Percentiles rank a stretch among this genome's conserved stretches.
phyloP scores from a whole-genome alignment of 768 basidiomycete species.

The Trametes coccinea region DNA sequence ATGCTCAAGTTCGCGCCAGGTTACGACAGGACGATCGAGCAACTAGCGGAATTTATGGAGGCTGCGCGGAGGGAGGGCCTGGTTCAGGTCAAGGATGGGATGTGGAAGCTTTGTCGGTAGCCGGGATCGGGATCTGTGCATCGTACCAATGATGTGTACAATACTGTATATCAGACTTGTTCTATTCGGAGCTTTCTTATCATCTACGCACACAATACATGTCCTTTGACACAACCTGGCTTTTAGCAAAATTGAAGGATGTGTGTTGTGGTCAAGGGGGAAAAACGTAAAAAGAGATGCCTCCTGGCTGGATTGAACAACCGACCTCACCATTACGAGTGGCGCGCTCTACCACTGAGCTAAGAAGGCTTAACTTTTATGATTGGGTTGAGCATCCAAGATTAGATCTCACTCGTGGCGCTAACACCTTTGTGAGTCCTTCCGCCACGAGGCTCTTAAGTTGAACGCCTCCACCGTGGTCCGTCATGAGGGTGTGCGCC shows the following conservation, averaged over 20 bases:
- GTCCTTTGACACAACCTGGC: too few species aligned
- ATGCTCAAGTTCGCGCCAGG: constrained; percentile 85
- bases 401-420: too few species aligned
- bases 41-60: constrained; percentile 79
- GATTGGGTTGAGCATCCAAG: background rate
- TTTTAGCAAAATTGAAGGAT: too few species aligned
- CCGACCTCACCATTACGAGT: constrained; percentile 51
- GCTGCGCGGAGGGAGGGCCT: constrained; percentile 76
- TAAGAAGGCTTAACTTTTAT: constrained; percentile 43
- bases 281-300: constrained; percentile 21
- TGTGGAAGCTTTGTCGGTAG: constrained; percentile 55
- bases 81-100: constrained; percentile 66
- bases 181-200: too few species aligned
- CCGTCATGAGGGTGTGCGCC: too few species aligned
- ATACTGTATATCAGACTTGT: too few species aligned
- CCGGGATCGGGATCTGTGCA: background rate
- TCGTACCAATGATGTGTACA: too few species aligned
- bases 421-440: too few species aligned
- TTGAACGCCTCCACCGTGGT: too few species aligned
- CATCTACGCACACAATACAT: too few species aligned
- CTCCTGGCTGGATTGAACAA: constrained; percentile 43
- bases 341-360: constrained; percentile 65
- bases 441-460: too few species aligned
- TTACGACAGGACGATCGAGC: constrained; percentile 79
- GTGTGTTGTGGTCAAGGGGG: background rate